Evolutionary conservation across 129 eudicot genomes (phyloP).

Genomic region (Chrysanthemum makinoi): DNA sequence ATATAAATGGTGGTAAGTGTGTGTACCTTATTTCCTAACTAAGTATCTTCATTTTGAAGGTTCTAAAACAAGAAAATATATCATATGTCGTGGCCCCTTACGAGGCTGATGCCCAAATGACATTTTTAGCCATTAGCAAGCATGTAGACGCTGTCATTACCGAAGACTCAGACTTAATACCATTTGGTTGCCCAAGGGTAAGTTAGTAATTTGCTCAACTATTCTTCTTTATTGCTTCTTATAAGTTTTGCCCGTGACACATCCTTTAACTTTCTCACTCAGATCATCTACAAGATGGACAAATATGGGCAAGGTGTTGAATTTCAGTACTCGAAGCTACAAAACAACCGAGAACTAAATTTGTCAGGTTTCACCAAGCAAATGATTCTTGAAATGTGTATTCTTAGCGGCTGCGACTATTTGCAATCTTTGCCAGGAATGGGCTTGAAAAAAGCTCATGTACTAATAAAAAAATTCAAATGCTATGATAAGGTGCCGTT

Average conservation of each 20-base stretch:
- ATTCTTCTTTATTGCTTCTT: constrained; percentile 16
- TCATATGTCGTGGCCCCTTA: constrained; percentile 89
- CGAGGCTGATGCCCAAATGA: constrained; percentile 99
- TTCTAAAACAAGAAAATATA: constrained; percentile 68
- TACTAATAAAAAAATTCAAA: constrained; percentile 69
- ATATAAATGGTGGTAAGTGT: neutral
- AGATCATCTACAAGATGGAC: constrained; percentile 98
- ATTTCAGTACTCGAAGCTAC: constrained; percentile 57
- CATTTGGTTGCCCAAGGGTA: constrained; percentile 97
- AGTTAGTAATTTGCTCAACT: constrained; percentile 17
- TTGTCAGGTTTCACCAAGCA: constrained; percentile 69
- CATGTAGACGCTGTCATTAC: constrained; percentile 96
- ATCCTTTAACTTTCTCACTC: constrained; percentile 4
- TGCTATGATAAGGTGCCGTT: constrained; percentile 59
- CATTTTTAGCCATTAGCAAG: constrained; percentile 79
- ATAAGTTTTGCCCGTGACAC: constrained; percentile 4
- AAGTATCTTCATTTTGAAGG: constrained; percentile 39
- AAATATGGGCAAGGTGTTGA: constrained; percentile 97
- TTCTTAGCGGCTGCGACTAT: constrained; percentile 94
- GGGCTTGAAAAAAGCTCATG: constrained; percentile 94
- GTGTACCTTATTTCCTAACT: neutral
- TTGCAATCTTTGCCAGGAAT: constrained; percentile 91
- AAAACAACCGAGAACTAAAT: constrained; percentile 65
- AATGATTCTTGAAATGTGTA: constrained; percentile 97
- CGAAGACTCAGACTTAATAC: constrained; percentile 92